Evolutionary conservation across 768 basidiomycete genomes (phyloP).

Genomic region (Rhizopogon rudus): DNA sequence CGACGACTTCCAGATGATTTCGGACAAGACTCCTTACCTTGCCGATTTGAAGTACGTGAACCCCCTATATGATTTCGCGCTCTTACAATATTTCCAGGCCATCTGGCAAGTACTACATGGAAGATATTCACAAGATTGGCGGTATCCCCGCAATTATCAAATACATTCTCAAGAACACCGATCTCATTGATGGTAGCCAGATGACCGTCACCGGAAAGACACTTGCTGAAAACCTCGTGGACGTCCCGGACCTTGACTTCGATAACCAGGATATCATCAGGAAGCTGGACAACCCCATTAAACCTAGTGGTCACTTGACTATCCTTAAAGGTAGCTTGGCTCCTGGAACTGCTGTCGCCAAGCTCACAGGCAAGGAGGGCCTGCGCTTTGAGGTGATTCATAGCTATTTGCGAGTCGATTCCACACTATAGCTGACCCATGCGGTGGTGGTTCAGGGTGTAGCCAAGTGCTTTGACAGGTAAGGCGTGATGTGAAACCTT

Average conservation of each 20-base stretch:
- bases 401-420: not conserved
- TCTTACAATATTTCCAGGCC: conserved; percentile 40
- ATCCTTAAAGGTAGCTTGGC: conserved; percentile 88
- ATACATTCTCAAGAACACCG: conserved; percentile 73
- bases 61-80: not conserved
- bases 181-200: conserved; percentile 76
- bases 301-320: conserved; percentile 79
- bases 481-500: conserved; percentile 2
- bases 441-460: conserved; percentile 40
- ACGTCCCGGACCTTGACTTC: conserved; percentile 69
- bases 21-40: conserved; percentile 77
- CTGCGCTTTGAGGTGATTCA: conserved; percentile 64
- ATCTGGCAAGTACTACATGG: conserved; percentile 86
- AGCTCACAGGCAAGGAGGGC: conserved; percentile 93
- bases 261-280: conserved; percentile 73
- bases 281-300: conserved; percentile 74
- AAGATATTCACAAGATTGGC: conserved; percentile 82
- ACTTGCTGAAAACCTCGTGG: conserved; percentile 79
- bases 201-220: conserved; percentile 92
- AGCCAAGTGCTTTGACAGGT: conserved; percentile 79
- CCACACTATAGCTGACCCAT: conserved; percentile 1
- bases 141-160: conserved; percentile 83
- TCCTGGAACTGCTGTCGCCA: conserved; percentile 84
- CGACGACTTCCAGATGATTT: conserved; percentile 82
- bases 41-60: conserved; percentile 67